Base-by-base conservation (phyloP, 106 monocot genomes). In the Cymbidium sinense region DNA sequence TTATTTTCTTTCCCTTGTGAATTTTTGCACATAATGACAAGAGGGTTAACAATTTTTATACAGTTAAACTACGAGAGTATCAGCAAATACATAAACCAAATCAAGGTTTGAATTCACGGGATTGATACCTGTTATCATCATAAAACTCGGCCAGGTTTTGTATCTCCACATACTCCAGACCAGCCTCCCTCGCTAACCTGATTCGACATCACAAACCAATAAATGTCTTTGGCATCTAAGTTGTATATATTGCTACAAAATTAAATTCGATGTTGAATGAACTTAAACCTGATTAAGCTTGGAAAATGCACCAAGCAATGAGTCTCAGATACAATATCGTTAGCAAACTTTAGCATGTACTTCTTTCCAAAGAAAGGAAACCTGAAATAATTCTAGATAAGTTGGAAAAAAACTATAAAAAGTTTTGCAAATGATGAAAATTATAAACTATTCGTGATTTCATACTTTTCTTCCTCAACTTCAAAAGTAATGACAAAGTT, bases 341-440 rank as follows among this genome's bases (percentile, higher is more conserved):
- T 88, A 61, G 85, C 74, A 83, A 94, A 94, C 86, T 94, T 98
- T 67, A 98, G 76, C 80, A 87, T 88, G 82, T 88, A 99, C 72
- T 89, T 94, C 87, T 99, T 99, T 77, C 98, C 98, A 87, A 99
- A 99, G 33, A 87, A 90, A 79, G 94, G 98, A 35, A 99, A 99
- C 79, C 98, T 99, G 85, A 27, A 81, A 55, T 74, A 35, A 5
- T n/a, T 12, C 20, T 27, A 74, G 43, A 12, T 25, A 44, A 10
- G 27, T 31, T 36, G 34, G 34, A 74, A 28, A 25, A 43, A 4
- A 44, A 29, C 15, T 28, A 6, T 21, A 30, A 36, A 77, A 43
- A 55, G 30, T 12, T 37, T 33, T 62, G 58, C 11, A 70, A 50
- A 21, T 10, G 34, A 28, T 7, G n/a, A 64, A 64, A 11, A 43